phyloP scores from a whole-genome alignment of 768 basidiomycete genomes.

The Panaeolus cyanescens region DNA sequence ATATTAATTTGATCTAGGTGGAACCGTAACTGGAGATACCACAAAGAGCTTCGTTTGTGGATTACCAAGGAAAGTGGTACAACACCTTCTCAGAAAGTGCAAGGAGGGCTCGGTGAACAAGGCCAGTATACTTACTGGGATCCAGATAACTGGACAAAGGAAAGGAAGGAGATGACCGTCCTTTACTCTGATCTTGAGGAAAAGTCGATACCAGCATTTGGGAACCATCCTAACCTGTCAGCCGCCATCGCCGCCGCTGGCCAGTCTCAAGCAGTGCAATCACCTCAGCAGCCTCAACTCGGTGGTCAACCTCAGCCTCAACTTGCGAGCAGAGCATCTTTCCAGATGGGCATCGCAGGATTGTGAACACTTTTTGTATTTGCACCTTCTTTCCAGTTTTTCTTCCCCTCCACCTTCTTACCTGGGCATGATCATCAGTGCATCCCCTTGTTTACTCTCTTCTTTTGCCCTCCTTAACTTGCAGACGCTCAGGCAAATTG shows the following conservation, averaged over 20 bases:
- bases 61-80: conserved; percentile 89
- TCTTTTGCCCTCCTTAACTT: conserved; percentile 7
- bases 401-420: conserved; percentile 14
- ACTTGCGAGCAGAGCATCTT: conserved; percentile 41
- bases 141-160: conserved; percentile 75
- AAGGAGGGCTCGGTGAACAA: conserved; percentile 81
- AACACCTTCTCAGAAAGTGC: conserved; percentile 73
- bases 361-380: conserved; percentile 32
- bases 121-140: conserved; percentile 93
- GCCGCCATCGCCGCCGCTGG: conserved; percentile 17
- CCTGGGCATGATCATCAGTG: conserved; percentile 8
- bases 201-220: conserved; percentile 65
- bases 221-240: conserved; percentile 27
- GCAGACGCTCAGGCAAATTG: conserved; percentile 16
- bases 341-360: conserved; percentile 56
- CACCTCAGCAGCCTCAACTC: conserved; percentile 19
- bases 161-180: conserved; percentile 77
- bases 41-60: conserved; percentile 85
- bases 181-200: conserved; percentile 76
- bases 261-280: conserved; percentile 22
- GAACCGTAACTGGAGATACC: conserved; percentile 95
- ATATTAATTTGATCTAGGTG: conserved; percentile 50
- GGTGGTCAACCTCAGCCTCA: conserved; percentile 43
- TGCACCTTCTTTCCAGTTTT: conserved; percentile 16
- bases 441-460: conserved; percentile 9